Evolutionary conservation across 2,329 filamentous ascomycete species (phyloP).

Genomic region (Chaetomiaceae sp.): DNA sequence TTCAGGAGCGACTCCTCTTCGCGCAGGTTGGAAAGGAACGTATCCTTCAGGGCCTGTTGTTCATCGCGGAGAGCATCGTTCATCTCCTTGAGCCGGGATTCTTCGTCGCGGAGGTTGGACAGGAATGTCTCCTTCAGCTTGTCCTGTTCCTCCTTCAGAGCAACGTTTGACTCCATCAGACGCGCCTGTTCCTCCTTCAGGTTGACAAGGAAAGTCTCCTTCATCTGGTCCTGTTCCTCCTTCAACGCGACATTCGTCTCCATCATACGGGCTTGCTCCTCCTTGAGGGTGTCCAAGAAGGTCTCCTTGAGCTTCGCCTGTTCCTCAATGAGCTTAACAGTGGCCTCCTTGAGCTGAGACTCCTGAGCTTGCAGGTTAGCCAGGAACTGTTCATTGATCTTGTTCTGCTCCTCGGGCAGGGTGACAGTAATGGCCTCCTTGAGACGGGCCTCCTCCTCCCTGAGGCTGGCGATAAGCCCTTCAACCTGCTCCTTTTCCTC

Average conservation of each 20-base stretch:
- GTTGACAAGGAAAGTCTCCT: slow-evolving; percentile 46
- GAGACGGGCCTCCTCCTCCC: slow-evolving; percentile 24
- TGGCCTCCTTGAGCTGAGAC: slow-evolving; percentile 42
- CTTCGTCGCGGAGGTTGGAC: slow-evolving; percentile 31
- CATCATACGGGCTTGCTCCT: slow-evolving; percentile 21
- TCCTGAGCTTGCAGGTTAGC: slow-evolving; percentile 47
- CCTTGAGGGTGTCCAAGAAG: slow-evolving; percentile 41
- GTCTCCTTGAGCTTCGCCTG: slow-evolving; percentile 50
- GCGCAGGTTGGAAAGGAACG: slow-evolving; percentile 17
- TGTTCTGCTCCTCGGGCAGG: slow-evolving; percentile 24
- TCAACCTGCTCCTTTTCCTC: slow-evolving; percentile 25
- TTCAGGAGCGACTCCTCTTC: slow-evolving; percentile 22
- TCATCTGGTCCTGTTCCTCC: slow-evolving; percentile 47
- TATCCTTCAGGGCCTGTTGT: slow-evolving; percentile 19
- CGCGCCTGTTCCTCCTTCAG: slow-evolving; percentile 23
- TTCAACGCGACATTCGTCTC: slow-evolving; percentile 21
- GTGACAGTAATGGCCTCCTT: slow-evolving; percentile 24
- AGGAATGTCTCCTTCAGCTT: slow-evolving; percentile 23
- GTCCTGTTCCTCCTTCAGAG: slow-evolving; percentile 24
- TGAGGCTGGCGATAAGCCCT: slow-evolving; percentile 16
- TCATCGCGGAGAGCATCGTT: slow-evolving; percentile 20
- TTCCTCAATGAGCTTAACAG: slow-evolving; percentile 39
- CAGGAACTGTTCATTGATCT: slow-evolving; percentile 34
- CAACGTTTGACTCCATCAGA: slow-evolving; percentile 20
- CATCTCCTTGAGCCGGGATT: slow-evolving; percentile 18